Evolutionary conservation across 306 rosid genomes (phyloP), one percentile per base, ranked within the genome.

Genomic region (Dryas alaskensis): DNA sequence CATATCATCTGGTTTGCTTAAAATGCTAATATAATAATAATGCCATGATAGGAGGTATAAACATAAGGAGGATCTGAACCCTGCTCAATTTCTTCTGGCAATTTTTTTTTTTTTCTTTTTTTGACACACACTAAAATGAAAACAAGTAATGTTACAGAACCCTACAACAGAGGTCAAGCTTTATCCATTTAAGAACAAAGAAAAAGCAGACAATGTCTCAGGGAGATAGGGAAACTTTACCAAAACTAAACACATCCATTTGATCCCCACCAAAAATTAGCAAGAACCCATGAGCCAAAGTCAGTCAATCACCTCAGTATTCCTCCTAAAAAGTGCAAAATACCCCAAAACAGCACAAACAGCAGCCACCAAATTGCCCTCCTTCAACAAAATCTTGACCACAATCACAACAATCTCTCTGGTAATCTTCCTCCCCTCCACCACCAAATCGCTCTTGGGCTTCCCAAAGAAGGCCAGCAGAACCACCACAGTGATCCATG

Each of bases 351-450:
- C 77, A 72, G 97, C 98, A 83, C 97, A 94, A 25, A 83, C 58
- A 3, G 96, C 98, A 71, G 97, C 98, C 37, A 91, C 97, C 70
- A 91, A 0, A 73, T 89, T 94, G 69, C 98, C 98, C 69, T 94
- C 98, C 80, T 84, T 91, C 75, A 94, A 70, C 91, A 91, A 80
- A 86, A 87, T 89, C 86, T 65, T 91, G 4, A 89, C 1, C 77
- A 94, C 92, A 61, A 86, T 68, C 60, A 84, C 79, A 40, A 85
- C 72, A 67, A 93, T 90, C 70, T 93, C 97, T 37, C 17, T 76
- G 0, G 98, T 94, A 44, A 94, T 87, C 87, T 83, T 94, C 85
- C 97, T 85, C 6, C 94, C 98, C 47, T 94, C 98, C 22, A 89
- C 91, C 51, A 89, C 95, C 86, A 94, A 58, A 52, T 57, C 19